phyloP scores from a whole-genome alignment of 768 basidiomycete genomes.

The Coprinopsis sp. region DNA sequence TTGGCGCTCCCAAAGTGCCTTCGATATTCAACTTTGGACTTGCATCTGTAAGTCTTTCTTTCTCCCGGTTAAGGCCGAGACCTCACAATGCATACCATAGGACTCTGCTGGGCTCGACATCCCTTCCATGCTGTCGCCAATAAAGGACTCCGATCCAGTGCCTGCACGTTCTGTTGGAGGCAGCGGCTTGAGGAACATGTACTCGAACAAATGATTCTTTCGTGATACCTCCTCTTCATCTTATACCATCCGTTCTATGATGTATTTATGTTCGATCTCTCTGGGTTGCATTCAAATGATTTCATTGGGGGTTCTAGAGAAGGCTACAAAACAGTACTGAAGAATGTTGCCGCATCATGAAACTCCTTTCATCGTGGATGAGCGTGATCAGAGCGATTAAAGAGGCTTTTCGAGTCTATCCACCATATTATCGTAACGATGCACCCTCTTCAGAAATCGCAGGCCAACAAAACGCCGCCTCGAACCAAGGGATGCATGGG shows the following conservation, averaged over 20 bases:
- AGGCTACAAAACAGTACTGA: not conserved
- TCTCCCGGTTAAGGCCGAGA: not conserved
- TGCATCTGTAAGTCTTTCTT: conserved; percentile 25
- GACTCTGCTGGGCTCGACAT: conserved; percentile 49
- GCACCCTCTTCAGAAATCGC: conserved; percentile 42
- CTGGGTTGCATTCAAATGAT: no score
- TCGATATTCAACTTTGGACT: conserved; percentile 31
- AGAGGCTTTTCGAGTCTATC: conserved; percentile 56
- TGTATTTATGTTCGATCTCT: not conserved
- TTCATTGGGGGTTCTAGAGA: no score
- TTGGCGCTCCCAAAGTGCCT: conserved; percentile 45
- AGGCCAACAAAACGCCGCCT: conserved; percentile 60
- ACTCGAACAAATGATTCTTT: not conserved
- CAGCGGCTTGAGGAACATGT: not conserved
- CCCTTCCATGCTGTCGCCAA: conserved; percentile 62
- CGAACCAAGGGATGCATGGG: conserved; percentile 43
- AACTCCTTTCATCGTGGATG: conserved; percentile 73
- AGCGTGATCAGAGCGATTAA: conserved; percentile 82
- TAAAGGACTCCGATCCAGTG: conserved; percentile 50
- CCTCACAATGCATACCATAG: conserved; percentile 18
- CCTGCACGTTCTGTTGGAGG: conserved; percentile 38
- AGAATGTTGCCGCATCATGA: conserved; percentile 73
- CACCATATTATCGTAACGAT: conserved; percentile 30
- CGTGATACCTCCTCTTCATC: not conserved
- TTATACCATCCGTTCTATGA: not conserved